These are phyloP conservation scores for Sarcomyxa edulis DNA, from an alignment of 768 basidiomycete genomes.

Conservation along the genomic window DNA sequence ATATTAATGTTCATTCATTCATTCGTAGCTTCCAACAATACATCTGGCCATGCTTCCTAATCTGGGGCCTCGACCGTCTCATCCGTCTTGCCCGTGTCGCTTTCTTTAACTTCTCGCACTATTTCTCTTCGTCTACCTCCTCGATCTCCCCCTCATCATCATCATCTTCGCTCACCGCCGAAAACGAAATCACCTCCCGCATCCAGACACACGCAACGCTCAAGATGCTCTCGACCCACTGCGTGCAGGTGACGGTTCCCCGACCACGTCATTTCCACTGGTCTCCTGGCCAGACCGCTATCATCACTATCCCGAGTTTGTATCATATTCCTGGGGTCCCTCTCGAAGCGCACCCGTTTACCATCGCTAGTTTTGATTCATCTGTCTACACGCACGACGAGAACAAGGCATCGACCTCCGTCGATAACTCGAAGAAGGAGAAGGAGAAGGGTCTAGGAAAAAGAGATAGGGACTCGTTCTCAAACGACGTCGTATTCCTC, in stretches of 20 bases:
- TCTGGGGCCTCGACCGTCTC: conserved; percentile 39
- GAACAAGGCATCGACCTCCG: neutral
- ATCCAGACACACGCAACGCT: conserved; percentile 29
- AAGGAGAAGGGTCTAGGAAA: neutral
- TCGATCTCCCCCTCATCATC: conserved; percentile 9
- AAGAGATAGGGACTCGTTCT: neutral
- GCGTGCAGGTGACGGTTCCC: conserved; percentile 29
- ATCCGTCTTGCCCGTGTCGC: conserved; percentile 31
- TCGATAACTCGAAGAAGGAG: neutral
- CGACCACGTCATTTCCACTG: conserved; percentile 39
- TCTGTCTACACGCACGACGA: neutral
- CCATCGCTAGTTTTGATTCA: conserved; percentile 34
- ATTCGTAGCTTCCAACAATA: conserved; percentile 21
- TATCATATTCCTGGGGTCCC: conserved; percentile 36
- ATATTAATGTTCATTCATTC: neutral
- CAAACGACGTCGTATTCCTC: conserved; percentile 6
- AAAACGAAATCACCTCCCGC: no score
- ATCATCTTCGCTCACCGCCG: no score
- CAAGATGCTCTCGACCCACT: conserved; percentile 26
- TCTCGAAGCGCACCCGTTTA: conserved; percentile 47
- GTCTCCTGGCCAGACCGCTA: conserved; percentile 42
- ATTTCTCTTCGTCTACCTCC: conserved; percentile 18
- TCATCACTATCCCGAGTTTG: conserved; percentile 38
- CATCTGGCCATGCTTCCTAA: conserved; percentile 30
- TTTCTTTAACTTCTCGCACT: conserved; percentile 30